phyloP scores from a whole-genome alignment of 306 rosid genomes.

The Luffa acutangula region DNA sequence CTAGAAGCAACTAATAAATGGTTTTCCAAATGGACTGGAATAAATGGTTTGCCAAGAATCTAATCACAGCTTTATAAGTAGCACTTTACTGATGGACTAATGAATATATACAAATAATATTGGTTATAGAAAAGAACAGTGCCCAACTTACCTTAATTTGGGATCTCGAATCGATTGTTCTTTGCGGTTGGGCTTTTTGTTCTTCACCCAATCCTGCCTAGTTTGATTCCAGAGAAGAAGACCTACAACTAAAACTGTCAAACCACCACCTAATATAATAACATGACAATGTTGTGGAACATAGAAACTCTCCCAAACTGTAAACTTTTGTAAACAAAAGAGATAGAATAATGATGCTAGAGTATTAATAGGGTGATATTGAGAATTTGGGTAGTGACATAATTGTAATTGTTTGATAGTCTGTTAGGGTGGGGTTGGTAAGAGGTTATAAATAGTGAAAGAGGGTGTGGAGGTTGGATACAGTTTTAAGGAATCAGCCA shows the following conservation, averaged over 20 bases:
- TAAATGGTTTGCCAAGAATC: not conserved
- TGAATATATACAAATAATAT: not conserved
- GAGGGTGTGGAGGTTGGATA: not conserved
- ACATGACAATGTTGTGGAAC: not conserved
- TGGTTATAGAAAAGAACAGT: not conserved
- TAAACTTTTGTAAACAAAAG: not conserved
- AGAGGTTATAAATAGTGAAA: not conserved
- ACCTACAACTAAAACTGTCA: constrained; percentile 3
- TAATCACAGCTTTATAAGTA: not conserved
- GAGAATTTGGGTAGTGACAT: not conserved
- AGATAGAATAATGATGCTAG: not conserved
- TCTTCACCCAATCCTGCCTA: constrained; percentile 8
- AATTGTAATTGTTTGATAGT: not conserved
- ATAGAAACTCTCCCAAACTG: not conserved
- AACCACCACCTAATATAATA: constrained; percentile 2
- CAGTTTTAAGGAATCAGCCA: not conserved
- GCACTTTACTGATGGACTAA: not conserved
- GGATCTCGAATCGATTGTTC: not conserved
- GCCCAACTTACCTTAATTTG: constrained; percentile 9
- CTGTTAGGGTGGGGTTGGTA: not conserved
- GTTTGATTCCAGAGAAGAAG: constrained; percentile 14
- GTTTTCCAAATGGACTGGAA: not conserved
- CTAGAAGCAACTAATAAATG: not conserved
- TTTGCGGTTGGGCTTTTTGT: not conserved
- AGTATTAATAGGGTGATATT: not conserved